These are phyloP conservation scores for Sequoia sempervirens DNA, from an alignment of 75 land plant species.

Conservation along the genomic window DNA sequence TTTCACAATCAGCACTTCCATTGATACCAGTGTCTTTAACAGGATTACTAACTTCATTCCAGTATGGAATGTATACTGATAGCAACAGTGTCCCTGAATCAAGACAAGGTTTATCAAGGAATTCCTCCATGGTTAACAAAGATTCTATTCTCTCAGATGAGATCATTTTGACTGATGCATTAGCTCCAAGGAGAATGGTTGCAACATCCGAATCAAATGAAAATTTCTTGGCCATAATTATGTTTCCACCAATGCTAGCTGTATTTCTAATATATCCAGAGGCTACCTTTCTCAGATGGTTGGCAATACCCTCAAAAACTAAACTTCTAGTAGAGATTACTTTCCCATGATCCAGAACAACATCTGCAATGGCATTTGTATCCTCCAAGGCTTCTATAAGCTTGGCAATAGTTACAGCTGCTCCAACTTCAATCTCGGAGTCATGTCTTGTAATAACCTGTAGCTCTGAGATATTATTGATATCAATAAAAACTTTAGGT, in stretches of 20 bases:
- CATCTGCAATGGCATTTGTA: not conserved
- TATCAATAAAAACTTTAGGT: constrained; percentile 56
- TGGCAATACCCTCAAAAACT: constrained; percentile 46
- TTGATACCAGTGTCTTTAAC: not conserved
- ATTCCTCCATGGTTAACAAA: constrained; percentile 49
- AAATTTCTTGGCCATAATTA: constrained; percentile 75
- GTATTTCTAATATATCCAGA: constrained; percentile 61
- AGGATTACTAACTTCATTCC: constrained; percentile 1
- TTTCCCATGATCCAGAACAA: not conserved
- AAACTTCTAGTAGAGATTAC: not conserved
- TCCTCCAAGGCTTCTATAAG: constrained; percentile 41
- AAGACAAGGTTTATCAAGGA: constrained; percentile 41
- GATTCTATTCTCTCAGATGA: constrained; percentile 7
- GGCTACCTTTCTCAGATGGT: constrained; percentile 70
- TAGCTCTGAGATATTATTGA: constrained; percentile 63
- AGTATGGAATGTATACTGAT: constrained; percentile 56
- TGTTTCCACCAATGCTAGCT: constrained; percentile 89
- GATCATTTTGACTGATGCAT: constrained; percentile 40
- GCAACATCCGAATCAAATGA: constrained; percentile 80
- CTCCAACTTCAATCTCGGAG: constrained; percentile 52
- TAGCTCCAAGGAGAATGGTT: constrained; percentile 68
- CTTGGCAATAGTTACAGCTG: constrained; percentile 64
- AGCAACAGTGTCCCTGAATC: constrained; percentile 43
- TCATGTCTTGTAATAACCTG: constrained; percentile 28
- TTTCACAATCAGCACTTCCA: not conserved